Percentiles rank a stretch among this genome's conserved stretches.
Conservation (phyloP, 805 yeast species). For the Kockiozyma suomiensis region DNA sequence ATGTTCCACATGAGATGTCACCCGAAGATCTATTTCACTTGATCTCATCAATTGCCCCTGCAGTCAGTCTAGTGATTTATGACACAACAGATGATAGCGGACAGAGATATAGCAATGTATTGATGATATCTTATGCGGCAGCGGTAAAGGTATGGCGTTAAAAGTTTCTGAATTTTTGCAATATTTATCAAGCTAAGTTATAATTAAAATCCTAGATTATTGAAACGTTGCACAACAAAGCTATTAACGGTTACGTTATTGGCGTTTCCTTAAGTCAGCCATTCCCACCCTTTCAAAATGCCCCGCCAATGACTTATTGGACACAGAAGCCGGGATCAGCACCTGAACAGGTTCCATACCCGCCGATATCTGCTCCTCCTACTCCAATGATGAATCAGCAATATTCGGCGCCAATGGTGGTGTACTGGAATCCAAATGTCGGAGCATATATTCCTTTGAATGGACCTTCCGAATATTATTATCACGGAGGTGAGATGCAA, state of each 20-base stretch:
- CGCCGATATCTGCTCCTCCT: not conserved
- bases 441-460: not conserved
- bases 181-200: not conserved
- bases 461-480: not conserved
- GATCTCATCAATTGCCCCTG: constrained; percentile 14
- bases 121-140: constrained; percentile 15
- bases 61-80: constrained; percentile 17
- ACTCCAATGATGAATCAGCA: not conserved
- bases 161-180: not conserved
- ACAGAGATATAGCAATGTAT: constrained; percentile 22
- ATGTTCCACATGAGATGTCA: constrained; percentile 21
- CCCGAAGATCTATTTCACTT: constrained; percentile 26
- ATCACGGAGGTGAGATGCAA: not conserved
- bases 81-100: constrained; percentile 23
- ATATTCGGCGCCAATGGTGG: not conserved
- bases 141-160: constrained; percentile 10
- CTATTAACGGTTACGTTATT: constrained; percentile 7
- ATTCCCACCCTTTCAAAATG: not conserved
- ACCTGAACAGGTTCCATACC: constrained; percentile 1
- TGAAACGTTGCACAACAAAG: not conserved
- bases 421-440: not conserved
- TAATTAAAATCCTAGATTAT: not conserved
- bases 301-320: constrained; percentile 4
- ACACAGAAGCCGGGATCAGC: constrained; percentile 1
- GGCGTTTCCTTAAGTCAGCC: not conserved